A percentile compares a stretch with the other conserved stretches of the same genome.
These are phyloP conservation scores for Mariannaea elegans DNA, from an alignment of 2,329 filamentous ascomycete species.

Conservation along the genomic window DNA sequence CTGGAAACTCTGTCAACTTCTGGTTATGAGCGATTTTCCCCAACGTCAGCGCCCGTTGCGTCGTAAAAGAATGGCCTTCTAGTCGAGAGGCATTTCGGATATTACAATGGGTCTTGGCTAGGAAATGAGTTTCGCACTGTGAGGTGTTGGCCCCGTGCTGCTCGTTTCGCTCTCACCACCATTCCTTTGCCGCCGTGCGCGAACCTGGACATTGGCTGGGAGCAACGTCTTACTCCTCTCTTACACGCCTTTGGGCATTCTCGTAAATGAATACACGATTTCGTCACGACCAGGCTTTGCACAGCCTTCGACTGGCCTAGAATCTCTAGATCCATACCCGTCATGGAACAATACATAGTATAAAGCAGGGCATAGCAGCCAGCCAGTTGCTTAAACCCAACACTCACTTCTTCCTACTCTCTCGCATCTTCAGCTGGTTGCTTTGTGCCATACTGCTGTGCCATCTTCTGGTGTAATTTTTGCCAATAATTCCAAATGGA, in stretches of 20 bases:
- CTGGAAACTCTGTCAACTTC: conserved; percentile 20
- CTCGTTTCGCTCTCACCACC: neutral
- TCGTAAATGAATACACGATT: conserved; percentile 19
- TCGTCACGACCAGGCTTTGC: conserved; percentile 17
- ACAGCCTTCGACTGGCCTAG: conserved; percentile 25
- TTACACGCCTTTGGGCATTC: neutral
- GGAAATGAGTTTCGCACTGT: conserved; percentile 12
- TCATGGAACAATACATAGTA: conserved; percentile 18
- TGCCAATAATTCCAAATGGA: conserved; percentile 19
- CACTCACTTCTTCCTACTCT: conserved; percentile 19
- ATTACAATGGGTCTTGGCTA: conserved; percentile 17
- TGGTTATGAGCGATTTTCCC: conserved; percentile 30
- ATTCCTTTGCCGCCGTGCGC: conserved; percentile 19
- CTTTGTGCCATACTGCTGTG: neutral
- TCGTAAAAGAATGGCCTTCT: neutral
- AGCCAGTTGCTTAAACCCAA: conserved; percentile 12
- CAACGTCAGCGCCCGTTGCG: conserved; percentile 21
- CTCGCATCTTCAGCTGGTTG: conserved; percentile 1
- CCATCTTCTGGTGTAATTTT: neutral
- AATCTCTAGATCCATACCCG: conserved; percentile 9
- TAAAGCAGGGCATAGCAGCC: conserved; percentile 20
- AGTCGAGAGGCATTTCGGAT: conserved; percentile 13
- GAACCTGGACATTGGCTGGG: neutral
- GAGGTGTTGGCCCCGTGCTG: conserved; percentile 6
- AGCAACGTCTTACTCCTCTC: neutral